Percentiles rank a stretch among this genome's conserved stretches.
phyloP scores from a whole-genome alignment of 805 yeast species.

The Priceomyces melissophilus region DNA sequence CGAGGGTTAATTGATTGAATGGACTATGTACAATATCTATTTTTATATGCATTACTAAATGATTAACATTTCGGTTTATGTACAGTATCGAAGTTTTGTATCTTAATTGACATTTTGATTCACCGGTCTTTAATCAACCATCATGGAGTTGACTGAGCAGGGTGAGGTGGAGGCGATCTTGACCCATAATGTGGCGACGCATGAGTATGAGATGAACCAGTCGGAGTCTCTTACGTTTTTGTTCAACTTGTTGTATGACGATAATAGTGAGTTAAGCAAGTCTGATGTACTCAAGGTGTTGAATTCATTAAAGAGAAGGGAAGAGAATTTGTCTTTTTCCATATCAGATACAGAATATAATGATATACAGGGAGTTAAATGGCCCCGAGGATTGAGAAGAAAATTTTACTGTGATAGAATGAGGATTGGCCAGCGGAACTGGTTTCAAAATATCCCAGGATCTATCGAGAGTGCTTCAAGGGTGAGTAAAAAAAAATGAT shows the following conservation, averaged over 20 bases:
- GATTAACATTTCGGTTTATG: too few species aligned
- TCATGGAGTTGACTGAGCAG: background rate
- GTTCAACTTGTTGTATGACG: conserved; percentile 38
- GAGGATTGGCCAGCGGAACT: conserved; percentile 31
- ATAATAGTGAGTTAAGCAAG: conserved; percentile 27
- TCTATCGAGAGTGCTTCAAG: conserved; percentile 30
- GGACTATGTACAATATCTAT: too few species aligned
- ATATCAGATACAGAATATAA: conserved; percentile 7
- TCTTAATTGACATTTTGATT: too few species aligned
- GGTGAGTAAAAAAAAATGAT: conserved; percentile 23
- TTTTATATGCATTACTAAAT: too few species aligned
- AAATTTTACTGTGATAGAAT: conserved; percentile 31
- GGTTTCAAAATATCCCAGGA: conserved; percentile 37
- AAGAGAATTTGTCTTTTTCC: conserved; percentile 31
- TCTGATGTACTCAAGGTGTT: conserved; percentile 34
- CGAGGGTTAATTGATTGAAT: too few species aligned
- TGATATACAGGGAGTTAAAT: conserved; percentile 36
- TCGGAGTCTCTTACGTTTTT: conserved; percentile 40
- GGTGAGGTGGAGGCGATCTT: background rate
- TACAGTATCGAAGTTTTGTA: too few species aligned
- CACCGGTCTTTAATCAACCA: too few species aligned
- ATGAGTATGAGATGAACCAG: conserved; percentile 37
- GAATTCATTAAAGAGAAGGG: conserved; percentile 34
- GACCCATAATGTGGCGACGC: conserved; percentile 3
- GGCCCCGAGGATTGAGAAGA: conserved; percentile 31